Evolutionary conservation across 78 protist species (phyloP).

Genomic region (Planoprotostelium fungivorum): DNA sequence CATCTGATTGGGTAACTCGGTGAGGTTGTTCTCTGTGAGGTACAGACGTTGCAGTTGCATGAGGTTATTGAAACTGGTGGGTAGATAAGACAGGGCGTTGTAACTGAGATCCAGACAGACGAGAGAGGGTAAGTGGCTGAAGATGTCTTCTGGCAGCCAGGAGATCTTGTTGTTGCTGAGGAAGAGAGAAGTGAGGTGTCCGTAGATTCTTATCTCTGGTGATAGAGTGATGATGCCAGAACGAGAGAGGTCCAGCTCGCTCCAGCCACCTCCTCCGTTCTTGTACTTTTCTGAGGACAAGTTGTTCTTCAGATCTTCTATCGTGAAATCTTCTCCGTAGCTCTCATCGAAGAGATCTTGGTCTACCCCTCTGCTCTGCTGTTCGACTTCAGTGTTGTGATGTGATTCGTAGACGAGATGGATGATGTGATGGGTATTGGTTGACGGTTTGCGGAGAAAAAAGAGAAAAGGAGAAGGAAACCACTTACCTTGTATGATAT

Average conservation of each 20-base stretch:
- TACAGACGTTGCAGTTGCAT: background rate
- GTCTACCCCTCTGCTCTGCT: no score
- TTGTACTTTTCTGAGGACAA: background rate
- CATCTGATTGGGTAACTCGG: background rate
- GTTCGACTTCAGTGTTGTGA: no score
- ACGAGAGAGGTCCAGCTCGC: background rate
- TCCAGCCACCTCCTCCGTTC: background rate
- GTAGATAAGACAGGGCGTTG: background rate
- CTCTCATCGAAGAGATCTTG: background rate
- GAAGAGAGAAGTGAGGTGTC: background rate
- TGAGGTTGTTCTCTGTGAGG: background rate
- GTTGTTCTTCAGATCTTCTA: background rate
- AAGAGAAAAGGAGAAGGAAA: no score
- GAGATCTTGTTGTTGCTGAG: background rate
- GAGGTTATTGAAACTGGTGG: background rate
- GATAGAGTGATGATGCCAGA: background rate
- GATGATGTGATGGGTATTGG: no score
- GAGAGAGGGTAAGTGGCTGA: background rate
- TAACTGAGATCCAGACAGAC: background rate
- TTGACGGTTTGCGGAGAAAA: no score
- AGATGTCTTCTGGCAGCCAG: constrained; percentile 1
- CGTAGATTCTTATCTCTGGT: background rate
- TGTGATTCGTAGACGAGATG: no score
- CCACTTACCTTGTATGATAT: no score
- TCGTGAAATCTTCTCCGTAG: background rate